These are phyloP conservation scores for Pinus albicaulis DNA, from an alignment of 75 land plant species.

Conservation along the genomic window DNA sequence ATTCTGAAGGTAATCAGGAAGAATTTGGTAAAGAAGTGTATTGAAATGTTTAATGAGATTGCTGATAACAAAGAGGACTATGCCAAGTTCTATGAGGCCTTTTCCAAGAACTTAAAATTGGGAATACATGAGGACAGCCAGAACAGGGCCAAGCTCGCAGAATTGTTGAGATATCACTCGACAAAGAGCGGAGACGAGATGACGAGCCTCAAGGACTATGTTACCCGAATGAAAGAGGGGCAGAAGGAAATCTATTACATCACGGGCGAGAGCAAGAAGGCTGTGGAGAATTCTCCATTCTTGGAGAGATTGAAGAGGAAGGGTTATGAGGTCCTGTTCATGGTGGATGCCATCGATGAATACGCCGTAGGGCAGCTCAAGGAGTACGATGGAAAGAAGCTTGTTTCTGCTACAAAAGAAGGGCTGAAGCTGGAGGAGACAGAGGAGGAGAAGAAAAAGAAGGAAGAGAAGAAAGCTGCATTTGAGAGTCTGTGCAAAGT, in stretches of 20 bases:
- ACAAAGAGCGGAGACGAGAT: slow-evolving; percentile 79
- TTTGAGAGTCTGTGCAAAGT: slow-evolving; percentile 73
- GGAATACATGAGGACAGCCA: slow-evolving; percentile 60
- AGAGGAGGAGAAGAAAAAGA: slow-evolving; percentile 67
- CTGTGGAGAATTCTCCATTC: slow-evolving; percentile 47
- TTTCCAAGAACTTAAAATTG: slow-evolving; percentile 62
- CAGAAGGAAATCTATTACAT: slow-evolving; percentile 65
- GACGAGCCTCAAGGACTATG: slow-evolving; percentile 82
- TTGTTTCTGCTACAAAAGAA: slow-evolving; percentile 62
- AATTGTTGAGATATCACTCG: slow-evolving; percentile 64
- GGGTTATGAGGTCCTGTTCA: slow-evolving; percentile 64
- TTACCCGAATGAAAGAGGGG: slow-evolving; percentile 80
- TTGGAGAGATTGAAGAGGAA: slow-evolving; percentile 63
- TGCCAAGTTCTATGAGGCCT: slow-evolving; percentile 55
- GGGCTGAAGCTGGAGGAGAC: slow-evolving; percentile 70
- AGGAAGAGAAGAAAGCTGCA: slow-evolving; percentile 52
- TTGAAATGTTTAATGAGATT: slow-evolving; percentile 67
- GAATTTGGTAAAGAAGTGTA: slow-evolving; percentile 70
- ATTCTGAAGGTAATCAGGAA: slow-evolving; percentile 73
- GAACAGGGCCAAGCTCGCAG: slow-evolving; percentile 66
- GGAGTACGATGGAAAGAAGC: slow-evolving; percentile 65
- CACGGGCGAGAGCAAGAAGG: slow-evolving; percentile 42
- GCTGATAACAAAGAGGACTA: slow-evolving; percentile 71
- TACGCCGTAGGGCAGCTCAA: slow-evolving; percentile 64
- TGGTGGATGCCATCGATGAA: slow-evolving; percentile 80